Conservation (phyloP, 1,284 basidiomycete species). For the Irpex rosettiformis region DNA sequence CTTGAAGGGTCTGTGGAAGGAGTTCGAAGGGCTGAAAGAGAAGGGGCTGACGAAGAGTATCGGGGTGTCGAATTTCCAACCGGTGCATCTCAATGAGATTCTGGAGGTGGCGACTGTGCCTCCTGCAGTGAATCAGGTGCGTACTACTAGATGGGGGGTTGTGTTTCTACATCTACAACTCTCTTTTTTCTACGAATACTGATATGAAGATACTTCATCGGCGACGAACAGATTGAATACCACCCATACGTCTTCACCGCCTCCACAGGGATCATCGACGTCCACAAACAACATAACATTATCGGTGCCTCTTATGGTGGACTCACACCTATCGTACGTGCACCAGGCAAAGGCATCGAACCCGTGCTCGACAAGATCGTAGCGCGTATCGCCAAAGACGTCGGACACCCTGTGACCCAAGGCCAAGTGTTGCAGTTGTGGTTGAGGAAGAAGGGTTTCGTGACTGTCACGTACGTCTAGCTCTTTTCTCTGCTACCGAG, state of each 20-base stretch:
- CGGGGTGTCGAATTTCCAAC: conserved; percentile 82
- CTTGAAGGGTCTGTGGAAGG: conserved; percentile 62
- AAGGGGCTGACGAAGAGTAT: conserved; percentile 74
- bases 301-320: conserved; percentile 67
- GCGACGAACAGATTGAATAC: conserved; percentile 83
- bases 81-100: conserved; percentile 63
- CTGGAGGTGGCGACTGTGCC: conserved; percentile 53
- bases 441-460: conserved; percentile 29
- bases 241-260: conserved; percentile 76
- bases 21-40: conserved; percentile 65
- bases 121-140: conserved; percentile 80
- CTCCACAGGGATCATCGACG: conserved; percentile 49
- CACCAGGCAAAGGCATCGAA: conserved; percentile 53
- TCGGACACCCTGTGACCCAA: conserved; percentile 28
- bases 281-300: conserved; percentile 61
- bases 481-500: neutral
- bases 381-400: conserved; percentile 21
- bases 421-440: conserved; percentile 36
- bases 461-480: conserved; percentile 58
- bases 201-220: too few relatives aligned
- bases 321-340: conserved; percentile 55
- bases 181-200: too few relatives aligned
- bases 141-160: too few relatives aligned
- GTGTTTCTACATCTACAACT: too few relatives aligned
- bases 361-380: conserved; percentile 31